Conservation (phyloP, 805 yeast species). For the Metschnikowia hibisci region DNA sequence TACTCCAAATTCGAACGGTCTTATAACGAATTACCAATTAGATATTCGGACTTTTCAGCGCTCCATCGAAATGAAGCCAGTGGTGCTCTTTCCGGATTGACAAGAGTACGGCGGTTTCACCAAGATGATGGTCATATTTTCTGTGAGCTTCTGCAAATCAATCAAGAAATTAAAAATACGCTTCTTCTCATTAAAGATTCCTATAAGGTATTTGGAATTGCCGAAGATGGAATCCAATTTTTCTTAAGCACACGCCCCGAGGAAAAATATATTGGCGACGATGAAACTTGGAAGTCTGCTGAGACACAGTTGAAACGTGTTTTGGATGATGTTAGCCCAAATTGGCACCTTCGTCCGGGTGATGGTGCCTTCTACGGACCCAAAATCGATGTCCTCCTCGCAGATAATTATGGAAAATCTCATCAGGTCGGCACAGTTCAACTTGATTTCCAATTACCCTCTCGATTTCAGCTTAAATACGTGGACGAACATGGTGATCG, state of each 20-base stretch:
- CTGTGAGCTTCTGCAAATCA: conserved; percentile 75
- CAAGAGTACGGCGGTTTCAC: conserved; percentile 91
- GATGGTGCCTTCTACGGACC: conserved; percentile 99
- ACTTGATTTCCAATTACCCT: conserved; percentile 90
- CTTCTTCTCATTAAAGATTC: conserved; percentile 70
- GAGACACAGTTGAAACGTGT: conserved; percentile 63
- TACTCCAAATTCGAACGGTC: conserved; percentile 74
- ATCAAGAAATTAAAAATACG: conserved; percentile 66
- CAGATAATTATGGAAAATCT: conserved; percentile 72
- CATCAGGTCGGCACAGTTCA: conserved; percentile 97
- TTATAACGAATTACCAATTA: conserved; percentile 79
- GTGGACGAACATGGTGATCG: conserved; percentile 47
- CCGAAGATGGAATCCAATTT: conserved; percentile 48
- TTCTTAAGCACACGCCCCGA: conserved; percentile 80
- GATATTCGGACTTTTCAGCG: conserved; percentile 86
- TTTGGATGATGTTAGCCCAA: conserved; percentile 47
- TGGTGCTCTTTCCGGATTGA: conserved; percentile 89
- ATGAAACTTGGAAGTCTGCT: conserved; percentile 78
- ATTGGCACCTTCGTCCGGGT: conserved; percentile 78
- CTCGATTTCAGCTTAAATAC: conserved; percentile 71
- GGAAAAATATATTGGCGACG: conserved; percentile 70
- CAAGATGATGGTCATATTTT: conserved; percentile 98
- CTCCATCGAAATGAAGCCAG: conserved; percentile 92
- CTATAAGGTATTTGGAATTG: conserved; percentile 64
- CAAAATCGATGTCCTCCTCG: conserved; percentile 80